These are phyloP conservation scores for Eucalyptus paniculata DNA, from an alignment of 345 rosid genomes.

Conservation along the genomic window DNA sequence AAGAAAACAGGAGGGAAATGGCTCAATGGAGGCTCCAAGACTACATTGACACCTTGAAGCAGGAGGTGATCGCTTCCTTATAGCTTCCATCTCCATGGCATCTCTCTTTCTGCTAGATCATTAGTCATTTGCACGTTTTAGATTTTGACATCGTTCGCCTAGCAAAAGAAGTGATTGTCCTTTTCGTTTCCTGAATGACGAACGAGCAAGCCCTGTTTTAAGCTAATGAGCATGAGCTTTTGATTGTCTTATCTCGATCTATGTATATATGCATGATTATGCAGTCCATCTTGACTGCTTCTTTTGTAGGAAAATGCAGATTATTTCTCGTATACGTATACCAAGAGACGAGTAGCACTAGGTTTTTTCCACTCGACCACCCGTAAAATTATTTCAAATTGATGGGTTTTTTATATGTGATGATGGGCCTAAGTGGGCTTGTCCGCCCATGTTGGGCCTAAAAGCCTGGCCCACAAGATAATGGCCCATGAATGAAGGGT, in stretches of 20 bases:
- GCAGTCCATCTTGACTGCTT: not conserved
- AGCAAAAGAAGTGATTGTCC: not conserved
- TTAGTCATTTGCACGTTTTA: not conserved
- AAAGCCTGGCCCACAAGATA: accelerated
- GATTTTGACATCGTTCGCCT: not conserved
- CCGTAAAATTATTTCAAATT: not conserved
- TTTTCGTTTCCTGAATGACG: not conserved
- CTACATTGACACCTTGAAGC: not conserved
- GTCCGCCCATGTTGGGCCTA: too few relatives aligned
- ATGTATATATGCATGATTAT: not conserved
- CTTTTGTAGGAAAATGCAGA: not conserved
- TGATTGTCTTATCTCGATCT: not conserved
- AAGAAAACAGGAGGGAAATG: not conserved
- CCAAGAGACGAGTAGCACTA: not conserved
- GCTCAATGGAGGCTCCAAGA: not conserved
- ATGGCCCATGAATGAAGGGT: too few relatives aligned
- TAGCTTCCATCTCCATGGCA: not conserved
- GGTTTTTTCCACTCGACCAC: not conserved
- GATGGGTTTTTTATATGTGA: too few relatives aligned
- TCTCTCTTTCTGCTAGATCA: not conserved
- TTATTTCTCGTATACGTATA: not conserved
- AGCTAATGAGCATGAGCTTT: not conserved
- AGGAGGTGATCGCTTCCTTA: not conserved
- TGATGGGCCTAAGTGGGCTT: too few relatives aligned
- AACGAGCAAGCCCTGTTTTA: not conserved